phyloP scores from a whole-genome alignment of 257 asterid genomes.

The Penstemon davidsonii region DNA sequence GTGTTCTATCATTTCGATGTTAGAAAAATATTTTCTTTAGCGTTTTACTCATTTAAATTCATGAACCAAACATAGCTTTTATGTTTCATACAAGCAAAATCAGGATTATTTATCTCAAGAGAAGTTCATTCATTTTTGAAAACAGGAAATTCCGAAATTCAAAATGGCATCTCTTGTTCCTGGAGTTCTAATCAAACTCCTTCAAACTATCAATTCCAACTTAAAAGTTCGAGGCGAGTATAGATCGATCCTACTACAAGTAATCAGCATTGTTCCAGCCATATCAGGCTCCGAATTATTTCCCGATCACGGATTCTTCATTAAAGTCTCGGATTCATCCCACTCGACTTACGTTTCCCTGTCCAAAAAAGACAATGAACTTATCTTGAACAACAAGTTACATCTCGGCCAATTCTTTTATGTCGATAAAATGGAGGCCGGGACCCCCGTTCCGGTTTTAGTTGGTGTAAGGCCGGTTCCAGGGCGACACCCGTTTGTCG shows the following conservation, averaged over 20 bases:
- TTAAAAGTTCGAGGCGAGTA: constrained; percentile 69
- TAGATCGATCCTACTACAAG: constrained; percentile 68
- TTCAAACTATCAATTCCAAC: constrained; percentile 64
- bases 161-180: constrained; percentile 76
- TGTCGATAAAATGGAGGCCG: constrained; percentile 69
- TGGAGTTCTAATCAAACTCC: constrained; percentile 81
- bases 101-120: background rate
- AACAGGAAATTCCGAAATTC: background rate
- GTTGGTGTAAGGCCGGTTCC: constrained; percentile 77
- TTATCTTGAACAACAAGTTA: constrained; percentile 72
- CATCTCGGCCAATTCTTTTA: constrained; percentile 82
- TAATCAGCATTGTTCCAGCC: constrained; percentile 85
- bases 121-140: background rate
- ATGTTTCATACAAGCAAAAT: background rate
- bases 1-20: no score
- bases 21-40: no score
- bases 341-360: constrained; percentile 78
- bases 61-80: no score
- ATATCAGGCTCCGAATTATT: constrained; percentile 67
- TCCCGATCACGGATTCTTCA: constrained; percentile 84
- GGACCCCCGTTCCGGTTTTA: constrained; percentile 67
- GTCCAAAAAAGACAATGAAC: constrained; percentile 64
- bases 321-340: constrained; percentile 89
- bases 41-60: no score
- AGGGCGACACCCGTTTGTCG: constrained; percentile 75